These are phyloP conservation scores for Pseudogymnoascus sp. DNA, from an alignment of 2,329 filamentous ascomycete species.

Conservation along the genomic window DNA sequence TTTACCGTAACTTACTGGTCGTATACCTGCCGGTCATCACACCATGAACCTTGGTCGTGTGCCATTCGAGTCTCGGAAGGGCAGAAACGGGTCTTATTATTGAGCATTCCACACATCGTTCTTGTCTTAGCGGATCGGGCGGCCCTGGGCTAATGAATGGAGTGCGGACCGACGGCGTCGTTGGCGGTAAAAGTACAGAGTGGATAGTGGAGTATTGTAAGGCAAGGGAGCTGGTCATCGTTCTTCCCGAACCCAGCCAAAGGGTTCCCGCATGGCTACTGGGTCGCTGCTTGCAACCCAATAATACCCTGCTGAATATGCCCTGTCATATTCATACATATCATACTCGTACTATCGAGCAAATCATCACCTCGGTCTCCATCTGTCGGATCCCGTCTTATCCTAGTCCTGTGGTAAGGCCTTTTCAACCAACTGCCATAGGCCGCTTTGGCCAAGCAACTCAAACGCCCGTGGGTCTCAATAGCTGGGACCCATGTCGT, in stretches of 20 bases:
- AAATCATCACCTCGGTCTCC: neutral
- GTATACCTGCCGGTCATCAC: neutral
- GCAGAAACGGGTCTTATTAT: neutral
- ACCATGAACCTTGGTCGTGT: neutral
- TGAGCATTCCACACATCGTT: neutral
- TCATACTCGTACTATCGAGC: neutral
- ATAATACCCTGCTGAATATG: neutral
- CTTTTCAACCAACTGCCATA: neutral
- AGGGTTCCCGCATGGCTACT: slow-evolving; percentile 2
- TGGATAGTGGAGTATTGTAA: neutral
- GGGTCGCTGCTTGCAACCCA: neutral
- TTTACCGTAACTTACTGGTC: neutral
- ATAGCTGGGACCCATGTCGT: slow-evolving; percentile 1
- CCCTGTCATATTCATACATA: neutral
- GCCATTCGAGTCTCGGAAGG: neutral
- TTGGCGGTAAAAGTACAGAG: neutral
- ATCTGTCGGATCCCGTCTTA: neutral
- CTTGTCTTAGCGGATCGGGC: neutral
- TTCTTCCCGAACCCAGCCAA: slow-evolving; percentile 1
- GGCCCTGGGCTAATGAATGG: slow-evolving; percentile 4
- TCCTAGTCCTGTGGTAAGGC: neutral
- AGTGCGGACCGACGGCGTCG: neutral
- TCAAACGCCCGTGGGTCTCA: neutral
- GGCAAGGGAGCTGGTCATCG: slow-evolving; percentile 1
- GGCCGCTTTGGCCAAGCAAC: neutral